phyloP scores from a whole-genome alignment of 2,329 filamentous ascomycete genomes.

The Arthrocladium fulminans region DNA sequence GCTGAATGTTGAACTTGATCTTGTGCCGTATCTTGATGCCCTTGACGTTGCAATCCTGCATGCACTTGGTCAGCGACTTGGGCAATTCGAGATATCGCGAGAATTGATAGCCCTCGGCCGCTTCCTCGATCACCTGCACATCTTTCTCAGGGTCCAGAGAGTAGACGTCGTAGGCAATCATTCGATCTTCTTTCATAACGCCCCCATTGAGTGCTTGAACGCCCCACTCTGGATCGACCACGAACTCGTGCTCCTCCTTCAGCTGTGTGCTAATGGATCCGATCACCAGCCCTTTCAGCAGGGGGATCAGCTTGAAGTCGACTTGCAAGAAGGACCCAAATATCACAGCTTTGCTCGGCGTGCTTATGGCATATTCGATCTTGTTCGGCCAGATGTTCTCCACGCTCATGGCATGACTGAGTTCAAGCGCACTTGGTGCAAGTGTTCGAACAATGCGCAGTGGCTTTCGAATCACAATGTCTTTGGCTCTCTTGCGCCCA shows the following conservation, averaged over 20 bases:
- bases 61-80: conserved; percentile 68
- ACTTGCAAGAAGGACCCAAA: conserved; percentile 81
- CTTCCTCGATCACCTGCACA: conserved; percentile 45
- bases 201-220: conserved; percentile 24
- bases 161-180: conserved; percentile 59
- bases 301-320: conserved; percentile 76
- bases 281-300: conserved; percentile 79
- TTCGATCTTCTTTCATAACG: conserved; percentile 49
- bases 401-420: conserved; percentile 81
- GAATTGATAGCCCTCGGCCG: conserved; percentile 53
- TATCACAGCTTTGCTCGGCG: conserved; percentile 87
- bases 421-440: conserved; percentile 65
- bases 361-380: conserved; percentile 86
- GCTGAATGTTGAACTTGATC: conserved; percentile 78
- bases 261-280: conserved; percentile 74
- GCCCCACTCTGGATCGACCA: conserved; percentile 41
- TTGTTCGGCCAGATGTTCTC: conserved; percentile 98
- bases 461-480: conserved; percentile 70
- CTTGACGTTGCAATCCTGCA: conserved; percentile 81
- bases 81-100: conserved; percentile 59
- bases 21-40: conserved; percentile 91
- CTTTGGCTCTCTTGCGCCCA: conserved; percentile 80
- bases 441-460: conserved; percentile 69
- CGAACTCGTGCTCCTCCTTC: conserved; percentile 66
- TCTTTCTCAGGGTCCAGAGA: conserved; percentile 60